phyloP scores from a whole-genome alignment of 2,329 filamentous ascomycete species.

The Paecilomyces fulvus region DNA sequence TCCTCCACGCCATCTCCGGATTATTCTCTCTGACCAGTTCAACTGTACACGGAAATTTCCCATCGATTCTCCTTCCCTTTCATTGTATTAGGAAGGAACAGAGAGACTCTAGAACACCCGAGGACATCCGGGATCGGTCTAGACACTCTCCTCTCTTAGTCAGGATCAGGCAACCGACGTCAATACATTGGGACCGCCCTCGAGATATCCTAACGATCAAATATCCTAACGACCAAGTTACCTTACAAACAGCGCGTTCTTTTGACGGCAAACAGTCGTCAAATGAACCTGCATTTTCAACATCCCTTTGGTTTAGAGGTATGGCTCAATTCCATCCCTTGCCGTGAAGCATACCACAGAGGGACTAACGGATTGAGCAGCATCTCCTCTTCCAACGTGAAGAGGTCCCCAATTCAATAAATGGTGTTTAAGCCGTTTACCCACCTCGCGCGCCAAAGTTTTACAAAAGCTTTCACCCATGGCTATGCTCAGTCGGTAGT shows the following conservation, averaged over 20 bases:
- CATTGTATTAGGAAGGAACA: background rate
- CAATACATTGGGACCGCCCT: background rate
- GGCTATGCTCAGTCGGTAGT: conserved; percentile 97
- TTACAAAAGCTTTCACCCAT: conserved; percentile 93
- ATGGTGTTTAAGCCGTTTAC: conserved; percentile 69
- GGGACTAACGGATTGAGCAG: conserved; percentile 25
- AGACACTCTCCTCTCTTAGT: conserved; percentile 3
- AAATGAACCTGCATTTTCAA: conserved; percentile 93
- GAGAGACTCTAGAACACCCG: background rate
- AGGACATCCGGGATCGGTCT: background rate
- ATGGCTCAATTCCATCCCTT: conserved; percentile 28
- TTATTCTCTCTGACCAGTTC: background rate
- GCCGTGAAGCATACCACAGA: conserved; percentile 14
- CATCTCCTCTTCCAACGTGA: conserved; percentile 53
- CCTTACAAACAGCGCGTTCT: conserved; percentile 60
- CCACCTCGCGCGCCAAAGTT: conserved; percentile 91
- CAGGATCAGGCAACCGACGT: background rate
- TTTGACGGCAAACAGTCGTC: conserved; percentile 79
- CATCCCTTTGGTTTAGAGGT: conserved; percentile 56
- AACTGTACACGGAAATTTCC: background rate
- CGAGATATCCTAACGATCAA: background rate
- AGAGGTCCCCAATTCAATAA: conserved; percentile 67
- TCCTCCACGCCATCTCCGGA: background rate
- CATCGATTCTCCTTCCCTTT: background rate
- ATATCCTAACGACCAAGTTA: background rate